Conservation (phyloP, 108 stramenopile species). For the Ochromonas danica region DNA sequence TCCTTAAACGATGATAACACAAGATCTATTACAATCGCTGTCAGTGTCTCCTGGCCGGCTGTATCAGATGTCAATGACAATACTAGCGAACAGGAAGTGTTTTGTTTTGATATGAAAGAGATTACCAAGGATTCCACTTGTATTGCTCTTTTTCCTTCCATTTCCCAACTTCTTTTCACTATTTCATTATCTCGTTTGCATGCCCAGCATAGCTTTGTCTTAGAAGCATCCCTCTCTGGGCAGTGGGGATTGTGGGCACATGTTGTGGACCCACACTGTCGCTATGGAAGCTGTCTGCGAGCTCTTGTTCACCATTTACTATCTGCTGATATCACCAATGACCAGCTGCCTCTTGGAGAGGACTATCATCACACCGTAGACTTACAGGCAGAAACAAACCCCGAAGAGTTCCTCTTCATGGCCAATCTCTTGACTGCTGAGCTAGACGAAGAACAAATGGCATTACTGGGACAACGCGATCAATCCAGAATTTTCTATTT, state of each 20-base stretch:
- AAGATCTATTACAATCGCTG: constrained; percentile 16
- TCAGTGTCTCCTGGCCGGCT: constrained; percentile 12
- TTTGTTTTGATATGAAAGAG: constrained; percentile 17
- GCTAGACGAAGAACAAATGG: too few relatives aligned
- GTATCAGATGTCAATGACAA: constrained; percentile 16
- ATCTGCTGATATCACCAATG: neutral
- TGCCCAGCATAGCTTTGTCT: neutral
- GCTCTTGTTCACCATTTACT: neutral
- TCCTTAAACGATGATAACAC: constrained; percentile 16
- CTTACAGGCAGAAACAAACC: too few relatives aligned
- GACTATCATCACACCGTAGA: too few relatives aligned
- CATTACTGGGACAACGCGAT: too few relatives aligned
- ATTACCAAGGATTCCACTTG: constrained; percentile 15
- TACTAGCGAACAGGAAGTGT: constrained; percentile 4
- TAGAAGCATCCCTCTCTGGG: too few relatives aligned
- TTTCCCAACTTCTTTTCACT: constrained; percentile 5
- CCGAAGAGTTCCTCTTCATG: too few relatives aligned
- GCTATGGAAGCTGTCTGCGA: too few relatives aligned
- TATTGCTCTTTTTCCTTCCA: constrained; percentile 9
- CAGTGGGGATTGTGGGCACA: too few relatives aligned
- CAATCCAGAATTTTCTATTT: too few relatives aligned
- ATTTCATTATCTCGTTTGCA: neutral
- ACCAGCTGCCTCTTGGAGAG: too few relatives aligned
- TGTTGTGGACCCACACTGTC: too few relatives aligned
- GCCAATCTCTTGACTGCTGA: too few relatives aligned